Evolutionary conservation across 352 stramenopile genomes (phyloP).

Genomic region (Thalassiosira hispida): DNA sequence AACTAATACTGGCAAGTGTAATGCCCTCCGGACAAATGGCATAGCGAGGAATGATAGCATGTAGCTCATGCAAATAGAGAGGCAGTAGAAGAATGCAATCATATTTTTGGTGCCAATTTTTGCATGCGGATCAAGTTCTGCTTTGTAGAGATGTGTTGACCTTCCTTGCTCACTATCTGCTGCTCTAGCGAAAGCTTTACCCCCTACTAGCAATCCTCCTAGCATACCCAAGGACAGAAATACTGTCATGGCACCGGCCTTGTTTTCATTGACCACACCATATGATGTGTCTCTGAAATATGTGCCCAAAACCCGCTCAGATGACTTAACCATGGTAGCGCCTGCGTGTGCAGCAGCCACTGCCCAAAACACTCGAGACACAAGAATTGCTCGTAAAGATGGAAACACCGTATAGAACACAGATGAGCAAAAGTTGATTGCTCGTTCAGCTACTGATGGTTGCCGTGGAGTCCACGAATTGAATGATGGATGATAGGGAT

Average conservation of each 20-base stretch:
- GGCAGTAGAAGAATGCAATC: conserved; percentile 75
- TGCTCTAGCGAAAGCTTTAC: conserved; percentile 64
- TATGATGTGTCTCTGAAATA: conserved; percentile 80
- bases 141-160: conserved; percentile 3
- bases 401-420: conserved; percentile 53
- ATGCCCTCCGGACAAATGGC: conserved; percentile 53
- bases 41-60: conserved; percentile 74
- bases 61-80: conserved; percentile 77
- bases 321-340: conserved; percentile 69
- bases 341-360: conserved; percentile 76
- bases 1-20: conserved; percentile 67
- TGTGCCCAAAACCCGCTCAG: conserved; percentile 70
- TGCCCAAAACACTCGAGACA: conserved; percentile 77
- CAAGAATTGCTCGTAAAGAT: conserved; percentile 65
- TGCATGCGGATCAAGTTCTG: conserved; percentile 7
- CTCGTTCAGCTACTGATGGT: conserved; percentile 17
- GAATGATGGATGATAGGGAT: conserved; percentile 26
- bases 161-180: conserved; percentile 29
- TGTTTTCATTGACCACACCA: conserved; percentile 62
- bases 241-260: conserved; percentile 66
- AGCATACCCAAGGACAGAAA: conserved; percentile 77
- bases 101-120: conserved; percentile 60
- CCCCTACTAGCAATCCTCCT: conserved; percentile 67
- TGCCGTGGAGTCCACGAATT: conserved; percentile 12
- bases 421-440: conserved; percentile 33